A percentile compares a stretch with the other conserved stretches of the same genome.
Evolutionary conservation across 192 early-diverging fungal species (phyloP).

Genomic region (Entomortierella lignicola): DNA sequence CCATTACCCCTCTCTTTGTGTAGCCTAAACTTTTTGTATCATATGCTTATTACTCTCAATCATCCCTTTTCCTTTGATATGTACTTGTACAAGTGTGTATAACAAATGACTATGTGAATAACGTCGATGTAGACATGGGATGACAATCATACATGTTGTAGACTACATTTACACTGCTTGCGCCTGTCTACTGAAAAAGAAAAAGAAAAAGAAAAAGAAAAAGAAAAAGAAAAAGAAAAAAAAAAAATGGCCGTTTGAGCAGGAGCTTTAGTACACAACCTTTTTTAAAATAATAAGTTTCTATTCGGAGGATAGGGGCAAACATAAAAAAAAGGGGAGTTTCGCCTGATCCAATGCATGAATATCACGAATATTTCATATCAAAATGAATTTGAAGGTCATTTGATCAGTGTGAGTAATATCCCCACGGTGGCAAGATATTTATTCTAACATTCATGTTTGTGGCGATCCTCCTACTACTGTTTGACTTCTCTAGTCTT

Average conservation of each 20-base stretch:
- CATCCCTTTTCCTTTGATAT: neutral
- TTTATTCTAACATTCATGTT: no score
- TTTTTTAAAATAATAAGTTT: no score
- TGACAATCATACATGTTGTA: no score
- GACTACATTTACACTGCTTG: no score
- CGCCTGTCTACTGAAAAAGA: no score
- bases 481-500: slow-evolving; percentile 12
- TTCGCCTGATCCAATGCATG: neutral
- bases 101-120: neutral
- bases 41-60: neutral
- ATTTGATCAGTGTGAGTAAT: no score
- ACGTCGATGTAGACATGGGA: neutral
- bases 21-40: neutral
- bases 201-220: no score
- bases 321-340: slow-evolving; percentile 10
- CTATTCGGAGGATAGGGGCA: slow-evolving; percentile 15
- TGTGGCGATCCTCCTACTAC: neutral
- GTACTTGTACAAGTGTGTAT: neutral
- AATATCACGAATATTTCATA: neutral
- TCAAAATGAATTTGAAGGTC: no score
- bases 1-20: neutral
- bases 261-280: no score
- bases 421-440: no score
- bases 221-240: no score
- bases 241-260: no score